phyloP scores from a whole-genome alignment of 768 basidiomycete genomes.

The Psilocybe subaeruginosa region DNA sequence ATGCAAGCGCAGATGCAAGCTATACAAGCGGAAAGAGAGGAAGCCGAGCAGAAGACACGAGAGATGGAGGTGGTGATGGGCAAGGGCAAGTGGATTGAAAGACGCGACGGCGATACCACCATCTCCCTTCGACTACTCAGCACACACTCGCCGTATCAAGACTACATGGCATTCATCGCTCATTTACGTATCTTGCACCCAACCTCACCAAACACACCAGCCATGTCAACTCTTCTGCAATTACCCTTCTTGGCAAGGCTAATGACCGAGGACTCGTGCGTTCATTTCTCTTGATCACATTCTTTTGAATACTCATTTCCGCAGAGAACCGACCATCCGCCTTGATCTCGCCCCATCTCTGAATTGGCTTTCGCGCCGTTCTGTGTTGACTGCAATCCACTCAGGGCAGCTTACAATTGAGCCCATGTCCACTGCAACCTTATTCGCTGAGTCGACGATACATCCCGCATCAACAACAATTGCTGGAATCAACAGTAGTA shows the following conservation, averaged over 20 bases:
- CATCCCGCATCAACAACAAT: constrained; percentile 42
- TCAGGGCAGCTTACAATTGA: constrained; percentile 88
- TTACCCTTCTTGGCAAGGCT: constrained; percentile 81
- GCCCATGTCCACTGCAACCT: constrained; percentile 66
- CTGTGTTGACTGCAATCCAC: constrained; percentile 84
- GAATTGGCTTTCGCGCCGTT: constrained; percentile 90
- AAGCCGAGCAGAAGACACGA: constrained; percentile 52
- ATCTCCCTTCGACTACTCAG: constrained; percentile 54
- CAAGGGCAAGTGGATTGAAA: constrained; percentile 71
- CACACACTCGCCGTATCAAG: constrained; percentile 76
- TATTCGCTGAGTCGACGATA: constrained; percentile 57
- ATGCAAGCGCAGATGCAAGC: constrained; percentile 88
- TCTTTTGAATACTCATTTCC: constrained; percentile 14
- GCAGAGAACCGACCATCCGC: constrained; percentile 88
- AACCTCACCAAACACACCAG: constrained; percentile 60
- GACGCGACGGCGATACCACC: constrained; percentile 31
- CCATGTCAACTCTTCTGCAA: constrained; percentile 72
- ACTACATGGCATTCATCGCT: constrained; percentile 76
- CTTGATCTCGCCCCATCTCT: constrained; percentile 93
- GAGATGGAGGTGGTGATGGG: constrained; percentile 57
- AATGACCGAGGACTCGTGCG: constrained; percentile 83
- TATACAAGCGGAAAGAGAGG: constrained; percentile 69
- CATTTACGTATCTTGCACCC: constrained; percentile 77
- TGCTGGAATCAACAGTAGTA: constrained; percentile 45
- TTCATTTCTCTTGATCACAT: constrained; percentile 24